Evolutionary conservation across 1,284 basidiomycete species (phyloP).

Genomic region (Farysia itapuensis): DNA sequence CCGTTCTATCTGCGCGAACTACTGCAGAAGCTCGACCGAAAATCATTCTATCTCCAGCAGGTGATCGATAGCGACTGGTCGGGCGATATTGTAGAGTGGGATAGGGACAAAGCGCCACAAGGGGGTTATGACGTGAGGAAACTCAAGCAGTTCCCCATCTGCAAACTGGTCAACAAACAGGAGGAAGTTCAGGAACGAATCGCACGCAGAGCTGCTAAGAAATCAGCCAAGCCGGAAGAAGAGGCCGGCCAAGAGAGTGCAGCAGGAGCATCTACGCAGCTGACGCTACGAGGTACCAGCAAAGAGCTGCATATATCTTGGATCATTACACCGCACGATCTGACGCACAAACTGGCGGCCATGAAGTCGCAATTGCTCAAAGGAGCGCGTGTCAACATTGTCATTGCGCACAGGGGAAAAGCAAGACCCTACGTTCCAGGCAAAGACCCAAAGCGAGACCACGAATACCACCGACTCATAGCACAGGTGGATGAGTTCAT

Average conservation of each 20-base stretch:
- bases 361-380: constrained; percentile 34
- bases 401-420: constrained; percentile 20
- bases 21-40: constrained; percentile 42
- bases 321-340: constrained; percentile 43
- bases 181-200: constrained; percentile 51
- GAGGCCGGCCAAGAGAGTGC: no score
- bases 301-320: constrained; percentile 51
- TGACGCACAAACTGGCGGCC: constrained; percentile 41
- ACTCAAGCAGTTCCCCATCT: constrained; percentile 51
- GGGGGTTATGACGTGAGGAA: constrained; percentile 1
- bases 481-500: constrained; percentile 9
- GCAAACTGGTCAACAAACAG: constrained; percentile 61
- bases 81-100: not conserved
- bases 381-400: constrained; percentile 25
- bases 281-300: constrained; percentile 3
- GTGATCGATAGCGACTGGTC: constrained; percentile 13
- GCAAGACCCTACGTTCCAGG: constrained; percentile 21
- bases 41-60: constrained; percentile 42
- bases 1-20: constrained; percentile 35
- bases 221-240: no score
- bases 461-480: constrained; percentile 3
- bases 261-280: no score
- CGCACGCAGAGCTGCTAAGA: no score
- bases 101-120: no score
- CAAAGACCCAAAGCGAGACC: constrained; percentile 12